A percentile compares a stretch with the other conserved stretches of the same genome.
Conservation (phyloP, 495 filamentous ascomycete species). For the Parathielavia appendiculata region DNA sequence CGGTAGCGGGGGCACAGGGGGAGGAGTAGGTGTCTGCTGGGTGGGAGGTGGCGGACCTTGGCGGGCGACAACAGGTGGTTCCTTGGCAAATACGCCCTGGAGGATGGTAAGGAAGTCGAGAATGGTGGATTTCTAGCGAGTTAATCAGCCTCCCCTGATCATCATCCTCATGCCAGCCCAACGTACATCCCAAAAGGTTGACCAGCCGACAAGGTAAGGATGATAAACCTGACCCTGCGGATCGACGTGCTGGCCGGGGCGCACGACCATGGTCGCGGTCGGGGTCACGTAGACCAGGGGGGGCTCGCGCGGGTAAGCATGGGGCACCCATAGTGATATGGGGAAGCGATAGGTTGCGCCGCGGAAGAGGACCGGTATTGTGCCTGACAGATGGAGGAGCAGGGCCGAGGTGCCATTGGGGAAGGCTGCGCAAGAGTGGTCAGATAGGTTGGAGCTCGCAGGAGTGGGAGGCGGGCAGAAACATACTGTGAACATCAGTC, state of each 20-base stretch:
- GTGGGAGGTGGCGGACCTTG: slow-evolving; percentile 47
- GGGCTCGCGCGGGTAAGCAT: slow-evolving; percentile 78
- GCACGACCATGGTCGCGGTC: slow-evolving; percentile 79
- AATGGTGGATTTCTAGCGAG: slow-evolving; percentile 69
- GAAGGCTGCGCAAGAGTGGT: slow-evolving; percentile 56
- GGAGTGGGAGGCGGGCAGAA: not conserved
- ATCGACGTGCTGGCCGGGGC: slow-evolving; percentile 90
- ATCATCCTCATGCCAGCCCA: not conserved
- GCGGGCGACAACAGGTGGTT: slow-evolving; percentile 80
- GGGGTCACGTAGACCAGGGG: slow-evolving; percentile 87
- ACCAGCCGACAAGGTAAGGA: slow-evolving; percentile 88
- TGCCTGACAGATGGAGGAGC: slow-evolving; percentile 80
- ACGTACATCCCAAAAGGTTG: slow-evolving; percentile 85
- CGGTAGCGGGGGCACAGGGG: slow-evolving; percentile 40
- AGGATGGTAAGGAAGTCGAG: slow-evolving; percentile 76
- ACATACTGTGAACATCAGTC: slow-evolving; percentile 90
- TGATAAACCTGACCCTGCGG: slow-evolving; percentile 93
- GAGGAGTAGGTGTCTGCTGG: slow-evolving; percentile 30
- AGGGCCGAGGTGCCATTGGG: slow-evolving; percentile 84
- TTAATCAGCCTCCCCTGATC: slow-evolving; percentile 18
- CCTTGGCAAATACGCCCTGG: slow-evolving; percentile 84
- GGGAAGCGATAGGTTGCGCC: slow-evolving; percentile 89
- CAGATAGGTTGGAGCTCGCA: not conserved
- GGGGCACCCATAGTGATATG: slow-evolving; percentile 91
- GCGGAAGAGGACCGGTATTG: slow-evolving; percentile 81